Evolutionary conservation across 805 yeast genomes (phyloP).

Genomic region (Groenewaldozyma salmanticensis): DNA sequence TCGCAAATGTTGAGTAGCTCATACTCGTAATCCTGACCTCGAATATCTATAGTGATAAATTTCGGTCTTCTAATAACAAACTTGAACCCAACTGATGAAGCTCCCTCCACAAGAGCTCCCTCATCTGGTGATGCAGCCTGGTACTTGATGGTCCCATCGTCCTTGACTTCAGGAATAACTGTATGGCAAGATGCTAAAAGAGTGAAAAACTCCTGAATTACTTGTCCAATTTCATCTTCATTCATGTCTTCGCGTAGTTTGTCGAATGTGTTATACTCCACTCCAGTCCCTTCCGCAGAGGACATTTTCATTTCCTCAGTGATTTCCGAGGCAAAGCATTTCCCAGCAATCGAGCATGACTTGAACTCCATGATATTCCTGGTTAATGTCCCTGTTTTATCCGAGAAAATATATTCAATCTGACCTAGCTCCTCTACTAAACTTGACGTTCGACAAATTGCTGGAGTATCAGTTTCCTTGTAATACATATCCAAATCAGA

Average conservation of each 20-base stretch:
- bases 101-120: conserved; percentile 97
- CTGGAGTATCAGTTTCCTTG: conserved; percentile 82
- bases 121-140: conserved; percentile 99
- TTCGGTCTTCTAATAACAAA: conserved; percentile 82
- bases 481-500: conserved; percentile 92
- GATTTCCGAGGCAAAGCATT: conserved; percentile 73
- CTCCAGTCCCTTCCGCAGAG: conserved; percentile 67
- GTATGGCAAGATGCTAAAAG: conserved; percentile 91
- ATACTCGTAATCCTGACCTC: conserved; percentile 47
- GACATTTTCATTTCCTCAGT: conserved; percentile 84
- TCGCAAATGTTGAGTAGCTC: conserved; percentile 82
- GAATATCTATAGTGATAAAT: conserved; percentile 54
- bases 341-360: conserved; percentile 87
- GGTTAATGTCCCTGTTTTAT: conserved; percentile 94
- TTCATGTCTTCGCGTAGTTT: conserved; percentile 42
- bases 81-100: conserved; percentile 76
- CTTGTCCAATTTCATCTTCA: conserved; percentile 30
- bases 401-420: conserved; percentile 91
- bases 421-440: conserved; percentile 96
- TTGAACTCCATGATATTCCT: conserved; percentile 95
- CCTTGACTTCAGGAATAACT: conserved; percentile 79
- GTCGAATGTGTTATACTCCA: conserved; percentile 67
- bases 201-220: conserved; percentile 69
- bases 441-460: conserved; percentile 90
- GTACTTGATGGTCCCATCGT: conserved; percentile 51